Conservation (phyloP, 768 basidiomycete species). For the Omphalotus guepiniiformis region DNA sequence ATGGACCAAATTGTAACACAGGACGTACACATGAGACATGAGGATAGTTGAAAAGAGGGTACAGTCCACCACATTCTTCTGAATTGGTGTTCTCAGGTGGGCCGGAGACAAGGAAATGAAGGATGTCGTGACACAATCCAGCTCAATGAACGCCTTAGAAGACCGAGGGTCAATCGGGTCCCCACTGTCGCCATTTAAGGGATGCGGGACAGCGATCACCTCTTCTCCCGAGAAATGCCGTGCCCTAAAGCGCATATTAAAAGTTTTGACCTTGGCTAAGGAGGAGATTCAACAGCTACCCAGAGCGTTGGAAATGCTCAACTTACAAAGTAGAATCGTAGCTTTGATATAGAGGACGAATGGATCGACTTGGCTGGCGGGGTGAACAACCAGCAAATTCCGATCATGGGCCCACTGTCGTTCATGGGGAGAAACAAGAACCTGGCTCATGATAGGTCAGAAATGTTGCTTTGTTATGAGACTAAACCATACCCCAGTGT, state of each 20-base stretch:
- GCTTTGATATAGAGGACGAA: conserved; percentile 71
- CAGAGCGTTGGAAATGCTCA: neutral
- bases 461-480: neutral
- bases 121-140: conserved; percentile 53
- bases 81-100: conserved; percentile 52
- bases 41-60: conserved; percentile 44
- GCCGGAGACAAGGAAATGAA: conserved; percentile 58
- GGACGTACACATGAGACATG: conserved; percentile 28
- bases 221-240: conserved; percentile 60
- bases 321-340: conserved; percentile 55
- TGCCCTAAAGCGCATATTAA: conserved; percentile 63
- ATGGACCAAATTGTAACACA: neutral
- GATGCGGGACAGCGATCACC: conserved; percentile 35
- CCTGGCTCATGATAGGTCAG: conserved; percentile 25
- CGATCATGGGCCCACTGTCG: conserved; percentile 67
- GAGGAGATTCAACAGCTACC: conserved; percentile 10
- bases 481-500: conserved; percentile 47
- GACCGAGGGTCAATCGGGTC: conserved; percentile 54
- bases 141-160: conserved; percentile 57
- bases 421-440: conserved; percentile 43
- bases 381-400: conserved; percentile 58
- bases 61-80: conserved; percentile 52
- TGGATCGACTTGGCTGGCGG: conserved; percentile 60
- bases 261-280: conserved; percentile 36
- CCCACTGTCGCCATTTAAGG: conserved; percentile 26